phyloP scores from a whole-genome alignment of 2,329 filamentous ascomycete species.

The Corniculantispora saksenae region DNA sequence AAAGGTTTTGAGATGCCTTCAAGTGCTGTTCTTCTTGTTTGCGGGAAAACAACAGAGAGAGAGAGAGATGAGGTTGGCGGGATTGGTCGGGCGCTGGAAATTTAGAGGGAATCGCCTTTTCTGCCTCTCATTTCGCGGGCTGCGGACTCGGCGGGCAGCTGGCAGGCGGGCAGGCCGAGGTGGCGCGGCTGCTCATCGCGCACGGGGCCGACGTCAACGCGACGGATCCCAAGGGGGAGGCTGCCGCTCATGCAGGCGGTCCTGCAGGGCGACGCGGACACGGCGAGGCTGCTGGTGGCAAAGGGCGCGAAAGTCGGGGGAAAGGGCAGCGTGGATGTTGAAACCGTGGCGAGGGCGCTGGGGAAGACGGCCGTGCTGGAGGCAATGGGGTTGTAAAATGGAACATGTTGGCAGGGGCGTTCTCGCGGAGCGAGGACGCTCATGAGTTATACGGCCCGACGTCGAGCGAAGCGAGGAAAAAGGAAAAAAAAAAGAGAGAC shows the following conservation, averaged over 20 bases:
- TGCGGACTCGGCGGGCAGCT: too few species aligned
- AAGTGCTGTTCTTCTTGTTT: too few species aligned
- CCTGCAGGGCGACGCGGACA: conserved; percentile 27
- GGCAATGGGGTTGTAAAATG: neutral
- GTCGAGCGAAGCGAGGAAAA: neutral
- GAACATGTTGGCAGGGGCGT: neutral
- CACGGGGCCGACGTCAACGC: conserved; percentile 36
- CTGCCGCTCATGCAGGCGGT: conserved; percentile 36
- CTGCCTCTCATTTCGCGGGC: too few species aligned
- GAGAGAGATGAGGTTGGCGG: too few species aligned
- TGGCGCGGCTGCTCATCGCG: conserved; percentile 30
- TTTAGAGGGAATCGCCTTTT: too few species aligned
- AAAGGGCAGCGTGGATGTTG: neutral
- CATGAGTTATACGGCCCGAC: neutral
- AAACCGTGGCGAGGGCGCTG: neutral
- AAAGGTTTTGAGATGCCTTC: too few species aligned
- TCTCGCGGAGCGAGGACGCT: neutral
- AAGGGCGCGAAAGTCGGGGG: neutral
- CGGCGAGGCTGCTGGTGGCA: conserved; percentile 29
- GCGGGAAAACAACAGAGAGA: too few species aligned
- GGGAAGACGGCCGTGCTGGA: neutral
- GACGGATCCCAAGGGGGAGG: conserved; percentile 31
- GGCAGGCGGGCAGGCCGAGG: too few species aligned
- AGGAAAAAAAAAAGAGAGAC: neutral
- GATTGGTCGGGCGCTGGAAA: too few species aligned